phyloP scores from a whole-genome alignment of 768 basidiomycete genomes.

The Russula abietina region DNA sequence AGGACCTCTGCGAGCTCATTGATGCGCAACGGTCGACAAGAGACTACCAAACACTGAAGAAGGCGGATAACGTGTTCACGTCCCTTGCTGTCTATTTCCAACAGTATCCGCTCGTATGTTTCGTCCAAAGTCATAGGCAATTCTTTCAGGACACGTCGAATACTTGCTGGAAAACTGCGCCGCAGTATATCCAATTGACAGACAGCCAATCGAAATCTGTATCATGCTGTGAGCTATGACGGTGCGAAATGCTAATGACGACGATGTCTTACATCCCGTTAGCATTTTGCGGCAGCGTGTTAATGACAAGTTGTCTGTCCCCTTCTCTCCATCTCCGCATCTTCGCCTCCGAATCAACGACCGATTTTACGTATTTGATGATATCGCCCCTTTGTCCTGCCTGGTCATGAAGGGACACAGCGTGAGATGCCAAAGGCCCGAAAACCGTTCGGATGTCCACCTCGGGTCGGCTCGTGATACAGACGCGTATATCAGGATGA shows the following conservation, averaged over 20 bases:
- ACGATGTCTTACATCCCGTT: background rate
- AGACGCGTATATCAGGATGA: background rate
- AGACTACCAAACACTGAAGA: background rate
- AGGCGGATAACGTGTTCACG: background rate
- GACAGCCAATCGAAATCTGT: background rate
- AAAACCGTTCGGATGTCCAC: background rate
- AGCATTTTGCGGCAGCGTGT: background rate
- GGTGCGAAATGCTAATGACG: background rate
- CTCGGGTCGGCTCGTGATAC: constrained; percentile 4
- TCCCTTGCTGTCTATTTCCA: background rate
- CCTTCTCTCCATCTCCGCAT: background rate
- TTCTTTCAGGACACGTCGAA: background rate
- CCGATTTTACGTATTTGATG: background rate
- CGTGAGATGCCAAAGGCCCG: background rate
- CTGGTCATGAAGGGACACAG: background rate
- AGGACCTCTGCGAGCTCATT: background rate
- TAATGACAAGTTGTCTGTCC: background rate
- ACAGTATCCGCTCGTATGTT: background rate
- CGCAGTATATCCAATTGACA: background rate
- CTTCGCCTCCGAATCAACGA: background rate
- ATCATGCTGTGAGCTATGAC: background rate
- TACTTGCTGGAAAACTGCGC: background rate
- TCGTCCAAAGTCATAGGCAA: background rate
- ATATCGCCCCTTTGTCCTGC: background rate
- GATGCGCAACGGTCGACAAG: background rate